Evolutionary conservation across 139 green algal species (phyloP).

Genomic region (Closterium sp.): DNA sequence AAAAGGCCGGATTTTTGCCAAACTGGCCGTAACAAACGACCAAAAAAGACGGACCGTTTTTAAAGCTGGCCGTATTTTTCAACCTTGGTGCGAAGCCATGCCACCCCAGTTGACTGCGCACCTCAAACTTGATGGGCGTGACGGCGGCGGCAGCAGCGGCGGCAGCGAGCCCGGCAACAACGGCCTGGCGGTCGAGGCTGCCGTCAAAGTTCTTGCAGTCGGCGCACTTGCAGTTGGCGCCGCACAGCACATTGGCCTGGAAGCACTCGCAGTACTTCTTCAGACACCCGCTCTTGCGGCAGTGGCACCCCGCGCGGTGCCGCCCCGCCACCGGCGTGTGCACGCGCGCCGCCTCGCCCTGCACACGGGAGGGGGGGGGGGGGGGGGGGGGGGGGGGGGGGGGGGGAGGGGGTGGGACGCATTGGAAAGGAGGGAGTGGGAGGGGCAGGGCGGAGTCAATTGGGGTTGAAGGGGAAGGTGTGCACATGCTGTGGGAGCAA

Average conservation of each 20-base stretch:
- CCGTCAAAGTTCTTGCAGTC: constrained; percentile 67
- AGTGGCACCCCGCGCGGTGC: constrained; percentile 84
- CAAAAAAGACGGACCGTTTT: too few species aligned
- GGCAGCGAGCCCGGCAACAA: background rate
- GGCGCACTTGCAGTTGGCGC: constrained; percentile 82
- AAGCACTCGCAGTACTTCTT: constrained; percentile 99
- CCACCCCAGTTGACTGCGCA: too few species aligned
- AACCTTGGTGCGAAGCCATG: too few species aligned
- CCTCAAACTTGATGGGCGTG: background rate
- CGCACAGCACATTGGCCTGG: constrained; percentile 84
- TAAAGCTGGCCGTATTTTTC: too few species aligned
- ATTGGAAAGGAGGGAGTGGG: background rate
- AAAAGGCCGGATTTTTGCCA: too few species aligned
- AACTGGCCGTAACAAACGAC: too few species aligned
- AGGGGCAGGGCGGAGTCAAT: too few species aligned
- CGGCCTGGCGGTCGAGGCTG: constrained; percentile 20
- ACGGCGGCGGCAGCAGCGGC: constrained; percentile 14
- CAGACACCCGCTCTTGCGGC: constrained; percentile 83
- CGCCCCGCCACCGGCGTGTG: constrained; percentile 23
- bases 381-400: too few species aligned
- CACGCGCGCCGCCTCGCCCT: constrained; percentile 1
- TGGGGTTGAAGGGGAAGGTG: too few species aligned
- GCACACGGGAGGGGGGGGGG: too few species aligned
- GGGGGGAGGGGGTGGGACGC: background rate
- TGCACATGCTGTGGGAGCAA: too few species aligned